Base-by-base conservation (phyloP, 2,329 filamentous ascomycete species). In the Dryadomyces quercus-mongolicae region DNA sequence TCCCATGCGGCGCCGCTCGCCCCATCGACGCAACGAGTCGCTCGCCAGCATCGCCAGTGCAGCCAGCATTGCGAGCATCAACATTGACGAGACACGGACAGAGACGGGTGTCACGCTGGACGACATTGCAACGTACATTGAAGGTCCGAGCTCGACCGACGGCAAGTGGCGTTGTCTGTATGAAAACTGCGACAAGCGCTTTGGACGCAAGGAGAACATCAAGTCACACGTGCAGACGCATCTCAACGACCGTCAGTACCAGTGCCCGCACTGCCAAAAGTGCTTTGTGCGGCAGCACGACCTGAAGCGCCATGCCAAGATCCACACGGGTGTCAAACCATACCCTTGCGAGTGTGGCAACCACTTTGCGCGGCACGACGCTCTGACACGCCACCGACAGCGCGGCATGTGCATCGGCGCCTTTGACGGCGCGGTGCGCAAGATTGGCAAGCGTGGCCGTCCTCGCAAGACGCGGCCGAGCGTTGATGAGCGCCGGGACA, bases 221-320 rank as follows among this genome's bases (percentile, higher is more conserved):
- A 95, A 95, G 67, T 95, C 91, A 0, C 93, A 98, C 67, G 88
- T 98, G 15, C 93, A 98, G 70, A 98, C 93, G 3, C 93, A 98
- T 70, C 84, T 98, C 59, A 93, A 94, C 63, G 93, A 98, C 68
- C 81, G 93, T 49, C 93, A 96, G 67, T 98, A 89, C 71, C 85
- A 88, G 68, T 98, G 93, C 70, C 90, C 92, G 48, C 85, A 87
- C 54, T 98, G 93, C 73, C 78, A 86, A 52, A 97, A 97, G 72
- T 92, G 90, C 71, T 98, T 98, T 67, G 93, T 97, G 45, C 85
- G 93, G 42, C 91, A 95, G 63, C 93, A 98, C 67, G 93, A 98
- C 67, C 82, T 97, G 57, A 98, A 97, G 75, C 84, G 93, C 57
- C 93, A 98, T 66, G 86, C 91, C 61, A 96, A 97, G 72, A 98